Base-by-base conservation (phyloP, 768 basidiomycete species). In the Russula olivacea region DNA sequence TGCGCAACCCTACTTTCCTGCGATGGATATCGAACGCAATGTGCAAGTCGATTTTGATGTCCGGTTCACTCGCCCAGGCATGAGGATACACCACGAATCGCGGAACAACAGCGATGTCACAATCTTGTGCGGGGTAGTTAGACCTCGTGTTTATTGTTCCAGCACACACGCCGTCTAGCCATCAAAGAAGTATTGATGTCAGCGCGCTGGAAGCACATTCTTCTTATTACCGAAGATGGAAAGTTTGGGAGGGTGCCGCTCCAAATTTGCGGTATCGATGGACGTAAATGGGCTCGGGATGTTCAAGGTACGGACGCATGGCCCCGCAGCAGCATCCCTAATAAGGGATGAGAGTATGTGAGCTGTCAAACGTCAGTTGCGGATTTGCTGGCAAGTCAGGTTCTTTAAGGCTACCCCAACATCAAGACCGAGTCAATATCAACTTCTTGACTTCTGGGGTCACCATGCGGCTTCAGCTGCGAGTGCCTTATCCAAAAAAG, bases 71-170 rank as follows among this genome's bases (percentile, higher is more conserved):
- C 30, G 8, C 28, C 38, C 17, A 15, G 30, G 6, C 61, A 59
- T 38, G 62, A 30, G 36, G 48, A 40, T 36, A 19, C 43, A 19
- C 9, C 38, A 21, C 32, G 21, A 47, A 55, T 60, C 53, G 51
- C 38, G 45, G 28, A 53, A 54, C 7, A 32, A 49, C 28, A 28
- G 28, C 30, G 38, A 28, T n/a, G 17, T 55, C 28, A 23, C 36
- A 10, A 59, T 41, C 23, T 41, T 23, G n/a, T 59, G 36, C 9
- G 28, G 45, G 23, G 52, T 2, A 53, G 32, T 21, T n/a, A 32
- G 30, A 28, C 53, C 63, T 59, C 63, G 40, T 59, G 58, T 55
- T 14, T 38, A 40, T 47, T 41, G 41, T 36, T 55, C 62, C 21
- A 58, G 40, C 36, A 32, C 43, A n/a, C 50, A 30, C 43, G 50